Evolutionary conservation across 2,329 filamentous ascomycete species (phyloP), one percentile per base, ranked within the genome.

Genomic region (Akanthomyces lecanii): DNA sequence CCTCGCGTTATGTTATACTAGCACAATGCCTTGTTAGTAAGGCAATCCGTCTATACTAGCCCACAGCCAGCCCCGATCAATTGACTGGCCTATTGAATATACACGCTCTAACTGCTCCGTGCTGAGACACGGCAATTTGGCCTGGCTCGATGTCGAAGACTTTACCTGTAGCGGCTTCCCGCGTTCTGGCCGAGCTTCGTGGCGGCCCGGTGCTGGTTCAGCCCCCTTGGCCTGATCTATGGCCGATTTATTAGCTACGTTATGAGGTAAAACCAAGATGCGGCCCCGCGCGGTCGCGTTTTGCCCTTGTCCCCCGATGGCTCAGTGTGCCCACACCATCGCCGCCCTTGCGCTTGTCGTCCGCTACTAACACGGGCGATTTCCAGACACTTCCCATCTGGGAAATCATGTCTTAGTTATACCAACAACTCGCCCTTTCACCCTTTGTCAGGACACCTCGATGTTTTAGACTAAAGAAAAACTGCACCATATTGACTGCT

Each of bases 51-150:
- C 18, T 51, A 38, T 44, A 40, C 57, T 50, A 50, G 47, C 36
- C 48, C 8, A 18, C 16, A 28, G 57, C 18, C 25, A 52, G 36
- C 14, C 25, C 18, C 42, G 23, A 33, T 8, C 5, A 59, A 21
- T 38, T 10, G 56, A 48, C 25, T 53, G 25, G 14, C 36, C 36
- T 25, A 61, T 47, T 54, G 58, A 61, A 54, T 61, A 61, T 52
- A 54, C 45, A 60, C 21, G 10, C 16, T 38, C 18, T 28, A 45
- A 18, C 16, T 25, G 40, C 30, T 30, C 23, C 18, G 16, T 36
- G 30, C 5, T 8, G 28, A n/a, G 23, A 36, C 11, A 42, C 16
- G 40, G n/a, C 1, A n/a, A 58, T 25, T 16, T 40, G 38, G 38
- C 38, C 38, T 10, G 18, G 5, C 21, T 18, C 18, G 25, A 18